Percentiles rank a stretch among this genome's conserved stretches.
Conservation (phyloP, 2,329 filamentous ascomycete species). For the Hypoxylon sp. region DNA sequence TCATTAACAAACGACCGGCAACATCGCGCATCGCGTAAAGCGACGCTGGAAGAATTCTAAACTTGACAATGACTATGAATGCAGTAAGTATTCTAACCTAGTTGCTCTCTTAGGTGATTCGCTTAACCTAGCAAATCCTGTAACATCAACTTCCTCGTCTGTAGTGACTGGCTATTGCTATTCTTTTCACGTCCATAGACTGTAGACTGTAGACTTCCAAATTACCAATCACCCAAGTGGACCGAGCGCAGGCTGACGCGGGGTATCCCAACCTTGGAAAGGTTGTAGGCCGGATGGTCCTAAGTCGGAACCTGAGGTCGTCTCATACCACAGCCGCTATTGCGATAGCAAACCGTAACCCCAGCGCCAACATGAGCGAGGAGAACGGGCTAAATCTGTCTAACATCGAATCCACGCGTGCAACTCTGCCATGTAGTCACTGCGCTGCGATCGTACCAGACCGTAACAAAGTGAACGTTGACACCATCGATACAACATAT, state of each 20-base stretch:
- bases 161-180: too few relatives aligned
- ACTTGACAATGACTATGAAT: not conserved
- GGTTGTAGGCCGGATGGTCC: not conserved
- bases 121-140: too few relatives aligned
- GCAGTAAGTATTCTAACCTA: too few relatives aligned
- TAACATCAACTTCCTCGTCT: too few relatives aligned
- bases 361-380: not conserved
- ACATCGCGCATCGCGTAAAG: not conserved
- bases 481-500: not conserved
- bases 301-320: not conserved
- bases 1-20: not conserved
- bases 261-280: too few relatives aligned
- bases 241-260: not conserved
- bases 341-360: not conserved
- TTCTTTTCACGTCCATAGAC: too few relatives aligned
- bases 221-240: too few relatives aligned
- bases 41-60: not conserved
- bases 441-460: slow-evolving; percentile 1
- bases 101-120: too few relatives aligned
- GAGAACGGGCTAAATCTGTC: not conserved
- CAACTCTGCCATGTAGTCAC: not conserved
- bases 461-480: not conserved
- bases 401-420: not conserved
- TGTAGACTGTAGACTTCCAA: too few relatives aligned
- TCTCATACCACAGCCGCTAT: not conserved